These are phyloP conservation scores for Candolleomyces aberdarensis DNA, from an alignment of 768 basidiomycete species.

Conservation along the genomic window DNA sequence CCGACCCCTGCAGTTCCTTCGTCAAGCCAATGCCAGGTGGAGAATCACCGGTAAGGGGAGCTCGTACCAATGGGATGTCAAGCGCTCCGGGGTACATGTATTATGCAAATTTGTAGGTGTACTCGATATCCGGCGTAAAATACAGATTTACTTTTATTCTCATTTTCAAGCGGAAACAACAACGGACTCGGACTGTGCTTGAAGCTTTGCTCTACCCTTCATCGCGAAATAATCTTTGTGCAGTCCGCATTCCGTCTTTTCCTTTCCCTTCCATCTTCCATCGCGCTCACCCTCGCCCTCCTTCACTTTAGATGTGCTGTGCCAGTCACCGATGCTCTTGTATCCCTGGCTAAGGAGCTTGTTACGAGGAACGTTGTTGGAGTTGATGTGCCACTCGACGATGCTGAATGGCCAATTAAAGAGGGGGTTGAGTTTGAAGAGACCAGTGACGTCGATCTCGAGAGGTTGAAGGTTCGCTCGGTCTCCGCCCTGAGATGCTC, in stretches of 20 bases:
- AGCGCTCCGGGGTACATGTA: too few species aligned
- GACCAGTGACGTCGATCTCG: conserved; percentile 85
- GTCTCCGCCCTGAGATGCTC: conserved; percentile 91
- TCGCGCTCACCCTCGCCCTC: conserved; percentile 83
- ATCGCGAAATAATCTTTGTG: conserved; percentile 88
- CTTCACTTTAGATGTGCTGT: conserved; percentile 75
- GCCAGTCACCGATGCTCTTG: conserved; percentile 96
- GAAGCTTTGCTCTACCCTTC: conserved; percentile 49
- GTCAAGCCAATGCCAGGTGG: too few species aligned
- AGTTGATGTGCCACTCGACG: conserved; percentile 81
- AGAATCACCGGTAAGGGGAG: too few species aligned
- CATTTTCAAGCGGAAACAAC: background rate
- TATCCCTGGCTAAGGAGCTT: conserved; percentile 87
- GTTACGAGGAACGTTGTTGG: conserved; percentile 85
- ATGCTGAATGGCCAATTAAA: conserved; percentile 82
- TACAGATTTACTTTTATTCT: too few species aligned
- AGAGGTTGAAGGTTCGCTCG: conserved; percentile 79
- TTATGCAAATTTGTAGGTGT: too few species aligned
- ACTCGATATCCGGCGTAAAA: too few species aligned
- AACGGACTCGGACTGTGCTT: background rate
- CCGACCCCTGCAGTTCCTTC: too few species aligned
- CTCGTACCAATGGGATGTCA: too few species aligned
- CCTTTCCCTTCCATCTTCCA: conserved; percentile 87
- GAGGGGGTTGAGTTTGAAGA: conserved; percentile 93
- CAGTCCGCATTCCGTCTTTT: conserved; percentile 94